Conservation (phyloP, 1,284 basidiomycete genomes). For the Ustilago curta region DNA sequence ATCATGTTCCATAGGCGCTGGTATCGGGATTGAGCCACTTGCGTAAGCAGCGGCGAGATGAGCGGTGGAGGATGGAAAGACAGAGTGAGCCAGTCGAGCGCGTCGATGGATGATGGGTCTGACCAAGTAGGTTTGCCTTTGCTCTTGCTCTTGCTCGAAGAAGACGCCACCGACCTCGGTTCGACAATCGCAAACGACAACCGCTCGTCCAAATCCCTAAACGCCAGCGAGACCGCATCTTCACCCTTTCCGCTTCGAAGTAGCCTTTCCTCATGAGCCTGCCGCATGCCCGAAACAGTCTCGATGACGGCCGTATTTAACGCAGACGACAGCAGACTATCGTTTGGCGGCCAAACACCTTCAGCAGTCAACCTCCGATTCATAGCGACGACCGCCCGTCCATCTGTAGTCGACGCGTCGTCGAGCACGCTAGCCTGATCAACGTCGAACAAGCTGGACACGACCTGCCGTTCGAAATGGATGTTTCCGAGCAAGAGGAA, state of each 20-base stretch:
- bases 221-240: constrained; percentile 42
- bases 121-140: constrained; percentile 34
- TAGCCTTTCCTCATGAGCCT: constrained; percentile 26
- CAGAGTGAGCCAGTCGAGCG: constrained; percentile 59
- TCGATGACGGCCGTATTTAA: constrained; percentile 58
- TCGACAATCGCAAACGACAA: constrained; percentile 56
- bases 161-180: constrained; percentile 17
- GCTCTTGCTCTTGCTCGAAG: constrained; percentile 3
- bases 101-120: constrained; percentile 50
- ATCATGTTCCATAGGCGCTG: constrained; percentile 58
- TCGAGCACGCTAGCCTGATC: constrained; percentile 25
- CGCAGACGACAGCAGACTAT: constrained; percentile 41
- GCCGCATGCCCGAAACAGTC: constrained; percentile 48
- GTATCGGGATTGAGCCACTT: constrained; percentile 45
- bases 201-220: constrained; percentile 56
- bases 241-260: constrained; percentile 13
- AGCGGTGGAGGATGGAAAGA: constrained; percentile 57
- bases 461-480: constrained; percentile 41
- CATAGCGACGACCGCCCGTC: constrained; percentile 33
- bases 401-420: constrained; percentile 2
- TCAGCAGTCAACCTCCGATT: constrained; percentile 28
- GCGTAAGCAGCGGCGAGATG: constrained; percentile 55
- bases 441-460: constrained; percentile 49
- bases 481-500: constrained; percentile 55
- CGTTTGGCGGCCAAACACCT: constrained; percentile 54